Percentiles rank a stretch among this genome's conserved stretches.
These are phyloP conservation scores for Cucurbita moschata DNA, from an alignment of 306 rosid species.

Conservation along the genomic window DNA sequence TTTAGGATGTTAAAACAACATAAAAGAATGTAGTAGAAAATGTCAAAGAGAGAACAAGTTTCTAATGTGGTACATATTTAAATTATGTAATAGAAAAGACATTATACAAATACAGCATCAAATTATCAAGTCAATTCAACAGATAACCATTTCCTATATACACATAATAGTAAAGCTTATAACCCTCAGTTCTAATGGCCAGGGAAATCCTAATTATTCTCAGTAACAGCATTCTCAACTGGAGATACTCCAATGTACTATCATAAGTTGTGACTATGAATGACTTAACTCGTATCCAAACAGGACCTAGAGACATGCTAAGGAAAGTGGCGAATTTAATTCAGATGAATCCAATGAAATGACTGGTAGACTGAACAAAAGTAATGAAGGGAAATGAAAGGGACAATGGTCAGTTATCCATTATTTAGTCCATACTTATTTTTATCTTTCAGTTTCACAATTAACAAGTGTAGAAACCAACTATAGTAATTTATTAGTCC, in stretches of 20 bases:
- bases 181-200: background rate
- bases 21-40: background rate
- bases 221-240: no score
- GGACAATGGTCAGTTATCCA: no score
- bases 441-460: background rate
- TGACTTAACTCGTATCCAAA: no score
- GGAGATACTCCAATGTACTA: no score
- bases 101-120: background rate
- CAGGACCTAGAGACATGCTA: no score
- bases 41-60: background rate
- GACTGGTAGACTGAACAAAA: no score
- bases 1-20: background rate
- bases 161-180: background rate
- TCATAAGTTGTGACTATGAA: no score
- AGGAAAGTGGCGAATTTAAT: no score
- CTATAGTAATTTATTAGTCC: background rate
- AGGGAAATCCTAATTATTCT: no score
- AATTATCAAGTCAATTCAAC: background rate
- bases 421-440: no score
- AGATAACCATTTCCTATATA: background rate
- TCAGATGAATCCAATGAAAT: no score
- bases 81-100: background rate
- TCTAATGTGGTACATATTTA: background rate
- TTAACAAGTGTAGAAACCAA: background rate
- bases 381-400: no score